Base-by-base conservation (phyloP, 1,284 basidiomycete species). In the Cryptococcus maquisensis region DNA sequence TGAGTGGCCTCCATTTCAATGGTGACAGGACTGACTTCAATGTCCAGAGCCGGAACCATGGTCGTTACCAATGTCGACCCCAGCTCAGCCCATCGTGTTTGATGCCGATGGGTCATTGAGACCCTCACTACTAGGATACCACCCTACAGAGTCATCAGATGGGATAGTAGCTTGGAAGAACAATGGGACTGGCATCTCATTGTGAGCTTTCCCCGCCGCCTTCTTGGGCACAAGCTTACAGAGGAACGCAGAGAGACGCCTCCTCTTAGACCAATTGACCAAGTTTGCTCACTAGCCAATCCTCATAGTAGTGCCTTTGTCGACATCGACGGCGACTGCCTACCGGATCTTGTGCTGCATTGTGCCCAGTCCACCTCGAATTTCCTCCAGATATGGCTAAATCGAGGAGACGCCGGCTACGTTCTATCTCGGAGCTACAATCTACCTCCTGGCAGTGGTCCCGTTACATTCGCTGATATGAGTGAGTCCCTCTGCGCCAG, bases 301-400 rank as follows among this genome's bases (percentile, higher is more conserved):
- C 93, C 94, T 1, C 96, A 98, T 72, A 93, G 88, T 69, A 96
- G 93, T 70, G 92, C 93, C 0, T 88, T 92, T n/a, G 82, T 98
- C 16, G 95, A 99, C 70, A 78, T 99, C 47, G 86, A 98, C 63
- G 95, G 95, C 13, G 95, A 99, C 73, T 98, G 96, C 73, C 80
- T 97, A 6, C 91, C 92, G 86, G 95, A 98, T 66, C 77, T 98
- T 4, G 95, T 98, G 69, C 80, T 98, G 9, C 84, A 91, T 16
- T 98, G 96, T 37, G 46, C 57, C 81, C 85, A 47, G 78, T 80
- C 16, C 73, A 68, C 26, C 79, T 79, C 7, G 74, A 82, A 81
- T 58, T 83, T 80, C 3, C 95, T 87, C 72, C 92, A 98, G 72
- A 88, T 98, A 54, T 98, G 94, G 94, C 78, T 86, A 15, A 95